Evolutionary conservation across 73 alveolate species (phyloP).

Genomic region (Tetrahymena elliotti): DNA sequence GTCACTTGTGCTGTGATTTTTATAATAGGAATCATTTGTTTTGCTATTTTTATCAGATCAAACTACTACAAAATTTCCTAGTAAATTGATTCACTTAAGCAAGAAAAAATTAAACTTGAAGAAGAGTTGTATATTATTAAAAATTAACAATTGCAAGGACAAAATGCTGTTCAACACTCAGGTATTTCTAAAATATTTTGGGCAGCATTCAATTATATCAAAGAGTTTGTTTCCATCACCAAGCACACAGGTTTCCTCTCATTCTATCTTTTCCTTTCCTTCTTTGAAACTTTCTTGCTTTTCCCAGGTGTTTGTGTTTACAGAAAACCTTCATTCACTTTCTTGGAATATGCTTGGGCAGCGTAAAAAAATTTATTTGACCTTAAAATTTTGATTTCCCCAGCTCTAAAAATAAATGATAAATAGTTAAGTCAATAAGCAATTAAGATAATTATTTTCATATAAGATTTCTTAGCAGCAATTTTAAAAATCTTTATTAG

Average conservation of each 20-base stretch:
- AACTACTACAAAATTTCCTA: neutral
- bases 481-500: too few species aligned
- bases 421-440: too few species aligned
- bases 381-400: neutral
- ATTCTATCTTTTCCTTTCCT: neutral
- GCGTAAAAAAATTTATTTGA: neutral
- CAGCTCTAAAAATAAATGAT: neutral
- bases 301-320: neutral
- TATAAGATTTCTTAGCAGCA: neutral
- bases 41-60: neutral
- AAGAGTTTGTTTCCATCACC: neutral
- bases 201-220: neutral
- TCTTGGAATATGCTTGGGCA: neutral
- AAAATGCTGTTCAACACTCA: neutral
- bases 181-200: neutral
- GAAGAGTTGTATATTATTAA: neutral
- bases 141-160: neutral
- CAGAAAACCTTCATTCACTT: neutral
- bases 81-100: neutral
- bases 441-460: too few species aligned
- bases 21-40: neutral
- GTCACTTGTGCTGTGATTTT: neutral
- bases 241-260: neutral
- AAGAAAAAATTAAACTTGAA: neutral
- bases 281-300: neutral